Conservation (phyloP, 257 asterid genomes). For the Fraxinus excelsior region DNA sequence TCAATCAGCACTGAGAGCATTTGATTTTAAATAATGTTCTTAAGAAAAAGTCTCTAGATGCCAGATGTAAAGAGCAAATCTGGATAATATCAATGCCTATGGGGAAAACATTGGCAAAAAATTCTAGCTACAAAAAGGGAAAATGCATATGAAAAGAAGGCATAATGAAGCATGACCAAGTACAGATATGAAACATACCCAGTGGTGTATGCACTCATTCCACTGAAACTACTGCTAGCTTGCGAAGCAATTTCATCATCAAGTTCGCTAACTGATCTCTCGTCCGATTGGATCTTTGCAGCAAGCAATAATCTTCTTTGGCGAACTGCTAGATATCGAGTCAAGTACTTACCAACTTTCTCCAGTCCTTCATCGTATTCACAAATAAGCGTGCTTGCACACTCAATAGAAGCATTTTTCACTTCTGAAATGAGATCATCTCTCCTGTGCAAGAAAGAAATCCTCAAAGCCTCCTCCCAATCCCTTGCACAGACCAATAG, state of each 20-base stretch:
- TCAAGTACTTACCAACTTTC: conserved; percentile 86
- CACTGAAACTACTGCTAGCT: conserved; percentile 93
- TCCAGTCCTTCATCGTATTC: conserved; percentile 85
- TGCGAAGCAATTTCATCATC: conserved; percentile 94
- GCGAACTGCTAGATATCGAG: conserved; percentile 87
- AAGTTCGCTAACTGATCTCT: conserved; percentile 48
- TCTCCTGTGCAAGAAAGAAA: conserved; percentile 68
- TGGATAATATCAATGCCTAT: background rate
- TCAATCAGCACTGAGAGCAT: background rate
- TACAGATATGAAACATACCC: conserved; percentile 55
- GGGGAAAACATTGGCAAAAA: conserved; percentile 10
- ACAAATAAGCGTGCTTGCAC: conserved; percentile 62
- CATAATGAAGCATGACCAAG: conserved; percentile 5
- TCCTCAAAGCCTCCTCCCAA: conserved; percentile 95
- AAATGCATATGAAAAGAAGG: conserved; percentile 11
- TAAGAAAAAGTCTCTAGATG: background rate
- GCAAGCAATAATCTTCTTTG: conserved; percentile 91
- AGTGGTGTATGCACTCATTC: conserved; percentile 95
- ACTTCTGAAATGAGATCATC: conserved; percentile 70
- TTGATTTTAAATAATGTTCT: background rate
- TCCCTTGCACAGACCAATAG: conserved; percentile 83
- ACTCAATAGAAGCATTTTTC: conserved; percentile 76
- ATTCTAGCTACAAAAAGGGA: background rate
- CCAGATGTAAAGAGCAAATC: background rate
- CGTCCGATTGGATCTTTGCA: conserved; percentile 78